These are phyloP conservation scores for Fusarium sp. DNA, from an alignment of 2,329 filamentous ascomycete genomes.

Conservation along the genomic window DNA sequence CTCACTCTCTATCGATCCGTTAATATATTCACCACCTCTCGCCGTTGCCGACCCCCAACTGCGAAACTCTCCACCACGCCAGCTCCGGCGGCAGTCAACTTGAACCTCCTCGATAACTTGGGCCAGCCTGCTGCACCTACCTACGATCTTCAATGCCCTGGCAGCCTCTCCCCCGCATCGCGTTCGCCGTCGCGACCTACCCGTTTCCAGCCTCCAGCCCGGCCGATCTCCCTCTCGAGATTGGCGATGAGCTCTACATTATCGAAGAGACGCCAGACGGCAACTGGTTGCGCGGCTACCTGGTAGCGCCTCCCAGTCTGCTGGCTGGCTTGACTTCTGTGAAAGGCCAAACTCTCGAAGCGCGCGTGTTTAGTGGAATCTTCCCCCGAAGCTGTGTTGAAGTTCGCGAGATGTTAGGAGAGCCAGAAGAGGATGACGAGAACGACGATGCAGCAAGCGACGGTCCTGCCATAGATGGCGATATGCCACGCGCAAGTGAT, in stretches of 20 bases:
- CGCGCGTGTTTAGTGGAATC: conserved; percentile 97
- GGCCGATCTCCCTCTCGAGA: conserved; percentile 94
- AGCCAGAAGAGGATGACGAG: conserved; percentile 68
- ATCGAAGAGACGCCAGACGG: conserved; percentile 95
- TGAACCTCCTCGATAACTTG: conserved; percentile 36
- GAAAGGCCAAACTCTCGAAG: conserved; percentile 93
- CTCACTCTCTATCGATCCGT: conserved; percentile 25
- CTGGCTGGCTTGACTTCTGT: conserved; percentile 90
- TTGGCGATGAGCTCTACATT: conserved; percentile 98
- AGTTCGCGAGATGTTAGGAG: conserved; percentile 90
- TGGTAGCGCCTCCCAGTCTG: conserved; percentile 93
- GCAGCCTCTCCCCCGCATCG: conserved; percentile 96
- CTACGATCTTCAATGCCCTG: conserved; percentile 79
- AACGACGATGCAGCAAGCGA: conserved; percentile 55
- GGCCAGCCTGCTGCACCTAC: conserved; percentile 24
- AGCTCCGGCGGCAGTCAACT: conserved; percentile 32
- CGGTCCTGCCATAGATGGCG: conserved; percentile 44
- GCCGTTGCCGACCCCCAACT: conserved; percentile 40
- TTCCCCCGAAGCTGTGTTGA: conserved; percentile 96
- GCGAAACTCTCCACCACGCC: conserved; percentile 36
- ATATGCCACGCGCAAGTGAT: conserved; percentile 57
- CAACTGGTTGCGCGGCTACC: conserved; percentile 94
- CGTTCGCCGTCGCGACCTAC: conserved; percentile 96
- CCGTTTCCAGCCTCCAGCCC: conserved; percentile 89
- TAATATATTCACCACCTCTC: conserved; percentile 15